These are phyloP conservation scores for Pseudozyma sp. DNA, from an alignment of 1,284 basidiomycete species.

Conservation along the genomic window DNA sequence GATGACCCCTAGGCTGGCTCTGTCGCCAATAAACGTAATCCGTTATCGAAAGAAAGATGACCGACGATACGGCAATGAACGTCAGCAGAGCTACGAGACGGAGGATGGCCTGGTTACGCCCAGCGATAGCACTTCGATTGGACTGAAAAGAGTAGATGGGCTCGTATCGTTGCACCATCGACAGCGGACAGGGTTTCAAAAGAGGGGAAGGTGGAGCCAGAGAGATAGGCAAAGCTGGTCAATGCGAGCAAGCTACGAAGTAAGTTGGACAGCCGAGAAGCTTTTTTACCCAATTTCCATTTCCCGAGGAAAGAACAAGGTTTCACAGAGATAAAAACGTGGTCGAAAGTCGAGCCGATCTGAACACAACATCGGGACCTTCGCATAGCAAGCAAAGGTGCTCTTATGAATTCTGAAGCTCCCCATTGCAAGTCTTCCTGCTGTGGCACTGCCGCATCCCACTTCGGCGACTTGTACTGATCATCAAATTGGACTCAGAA, in stretches of 20 bases:
- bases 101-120: slow-evolving; percentile 25
- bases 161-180: slow-evolving; percentile 13
- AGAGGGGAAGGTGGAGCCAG: neutral
- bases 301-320: neutral
- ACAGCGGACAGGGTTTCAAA: neutral
- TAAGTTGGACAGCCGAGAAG: neutral
- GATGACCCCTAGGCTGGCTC: slow-evolving; percentile 5
- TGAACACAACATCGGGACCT: too few species aligned
- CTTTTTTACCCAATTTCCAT: neutral
- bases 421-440: too few species aligned
- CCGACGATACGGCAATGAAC: slow-evolving; percentile 32
- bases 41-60: slow-evolving; percentile 34
- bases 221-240: neutral
- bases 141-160: slow-evolving; percentile 36
- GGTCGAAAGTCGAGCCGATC: too few species aligned
- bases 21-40: slow-evolving; percentile 30
- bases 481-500: too few species aligned
- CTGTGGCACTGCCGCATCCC: too few species aligned
- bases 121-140: slow-evolving; percentile 17
- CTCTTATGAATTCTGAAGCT: too few species aligned
- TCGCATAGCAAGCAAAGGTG: too few species aligned
- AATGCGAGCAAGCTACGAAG: neutral
- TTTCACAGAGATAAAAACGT: too few species aligned
- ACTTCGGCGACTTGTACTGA: too few species aligned
- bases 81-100: slow-evolving; percentile 29